phyloP scores from a whole-genome alignment of 2,329 filamentous ascomycete species.

The Ambrosiella beaveri region DNA sequence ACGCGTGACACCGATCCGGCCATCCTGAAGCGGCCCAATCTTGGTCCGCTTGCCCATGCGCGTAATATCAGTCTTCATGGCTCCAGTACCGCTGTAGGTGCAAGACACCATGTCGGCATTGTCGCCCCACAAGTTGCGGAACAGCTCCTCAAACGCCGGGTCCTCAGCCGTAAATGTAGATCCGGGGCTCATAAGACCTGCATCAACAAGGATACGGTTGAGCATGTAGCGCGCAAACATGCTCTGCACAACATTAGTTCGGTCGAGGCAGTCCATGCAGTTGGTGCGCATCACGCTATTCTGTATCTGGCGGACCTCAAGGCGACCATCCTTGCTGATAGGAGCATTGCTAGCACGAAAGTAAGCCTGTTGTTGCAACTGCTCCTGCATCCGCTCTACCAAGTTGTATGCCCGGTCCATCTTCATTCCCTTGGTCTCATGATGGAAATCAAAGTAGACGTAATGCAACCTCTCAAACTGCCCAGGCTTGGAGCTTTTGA shows the following conservation, averaged over 20 bases:
- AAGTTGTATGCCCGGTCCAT: conserved; percentile 85
- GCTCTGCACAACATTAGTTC: conserved; percentile 94
- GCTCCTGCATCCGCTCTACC: conserved; percentile 62
- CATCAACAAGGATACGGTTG: conserved; percentile 72
- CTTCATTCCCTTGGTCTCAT: conserved; percentile 84
- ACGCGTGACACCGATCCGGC: conserved; percentile 72
- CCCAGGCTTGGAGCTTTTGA: conserved; percentile 53
- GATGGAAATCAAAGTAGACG: conserved; percentile 96
- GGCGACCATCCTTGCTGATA: conserved; percentile 42
- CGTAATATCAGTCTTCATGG: conserved; percentile 95
- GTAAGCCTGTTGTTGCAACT: conserved; percentile 66
- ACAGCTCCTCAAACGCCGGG: conserved; percentile 67
- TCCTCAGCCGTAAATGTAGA: conserved; percentile 64
- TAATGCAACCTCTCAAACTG: conserved; percentile 80
- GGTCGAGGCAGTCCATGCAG: conserved; percentile 97
- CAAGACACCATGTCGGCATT: conserved; percentile 91
- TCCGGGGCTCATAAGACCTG: conserved; percentile 60
- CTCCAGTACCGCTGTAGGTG: conserved; percentile 88
- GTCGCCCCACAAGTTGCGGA: conserved; percentile 96
- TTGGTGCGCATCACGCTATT: conserved; percentile 89
- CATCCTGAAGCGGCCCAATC: conserved; percentile 67
- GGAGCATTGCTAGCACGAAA: conserved; percentile 84
- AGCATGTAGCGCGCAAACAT: conserved; percentile 86
- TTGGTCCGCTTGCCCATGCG: conserved; percentile 82
- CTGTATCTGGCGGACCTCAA: conserved; percentile 69